Evolutionary conservation across 1,284 basidiomycete genomes (phyloP).

Genomic region (Cutaneotrichosporon sp.): DNA sequence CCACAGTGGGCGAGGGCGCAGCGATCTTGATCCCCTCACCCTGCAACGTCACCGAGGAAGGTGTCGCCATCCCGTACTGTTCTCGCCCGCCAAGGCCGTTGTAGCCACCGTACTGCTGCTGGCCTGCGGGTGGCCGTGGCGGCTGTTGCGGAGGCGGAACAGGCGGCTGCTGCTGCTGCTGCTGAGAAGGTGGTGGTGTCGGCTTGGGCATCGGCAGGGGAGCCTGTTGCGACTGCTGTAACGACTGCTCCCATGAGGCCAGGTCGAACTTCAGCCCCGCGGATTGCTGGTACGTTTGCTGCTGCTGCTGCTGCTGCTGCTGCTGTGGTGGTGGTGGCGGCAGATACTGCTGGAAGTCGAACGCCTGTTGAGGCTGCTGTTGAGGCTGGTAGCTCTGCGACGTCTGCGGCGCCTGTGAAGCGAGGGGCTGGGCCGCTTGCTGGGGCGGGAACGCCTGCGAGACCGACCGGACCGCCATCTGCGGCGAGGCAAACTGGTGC

Average conservation of each 20-base stretch:
- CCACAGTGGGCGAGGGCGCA: not conserved
- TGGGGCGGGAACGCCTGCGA: not conserved
- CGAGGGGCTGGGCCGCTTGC: not conserved
- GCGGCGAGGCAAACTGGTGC: not conserved
- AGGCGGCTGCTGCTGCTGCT: slow-evolving; percentile 5
- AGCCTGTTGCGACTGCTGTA: not conserved
- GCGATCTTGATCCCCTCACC: not conserved
- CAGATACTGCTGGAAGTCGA: not conserved
- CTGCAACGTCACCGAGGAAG: not conserved
- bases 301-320: not conserved
- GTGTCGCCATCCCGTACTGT: not conserved
- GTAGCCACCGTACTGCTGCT: not conserved
- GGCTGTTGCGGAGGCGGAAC: not conserved
- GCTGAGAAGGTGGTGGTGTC: not conserved
- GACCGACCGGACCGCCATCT: not conserved
- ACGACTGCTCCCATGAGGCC: not conserved
- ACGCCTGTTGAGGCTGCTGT: not conserved
- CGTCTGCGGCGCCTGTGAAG: not conserved
- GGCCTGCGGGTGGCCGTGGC: not conserved
- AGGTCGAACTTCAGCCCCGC: not conserved
- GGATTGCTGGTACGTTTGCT: not conserved
- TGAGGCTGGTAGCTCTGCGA: not conserved
- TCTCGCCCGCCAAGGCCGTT: not conserved
- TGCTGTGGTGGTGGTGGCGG: not conserved
- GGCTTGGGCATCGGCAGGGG: not conserved